Evolutionary conservation across 2,329 filamentous ascomycete species (phyloP).

Genomic region (Magnaporthiopsis poae): DNA sequence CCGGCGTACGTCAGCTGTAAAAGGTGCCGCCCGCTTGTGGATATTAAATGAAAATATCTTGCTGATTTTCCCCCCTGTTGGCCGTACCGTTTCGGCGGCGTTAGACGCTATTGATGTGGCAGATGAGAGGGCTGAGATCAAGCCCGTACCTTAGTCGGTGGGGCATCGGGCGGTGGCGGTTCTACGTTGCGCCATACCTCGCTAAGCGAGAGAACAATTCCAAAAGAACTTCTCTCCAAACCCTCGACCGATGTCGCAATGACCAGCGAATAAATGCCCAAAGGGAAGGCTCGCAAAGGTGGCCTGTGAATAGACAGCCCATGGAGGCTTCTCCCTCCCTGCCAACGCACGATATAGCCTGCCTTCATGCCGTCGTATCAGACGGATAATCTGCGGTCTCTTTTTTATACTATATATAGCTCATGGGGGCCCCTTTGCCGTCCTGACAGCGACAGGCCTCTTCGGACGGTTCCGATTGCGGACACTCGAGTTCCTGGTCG

Average conservation of each 20-base stretch:
- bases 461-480: background rate
- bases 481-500: background rate
- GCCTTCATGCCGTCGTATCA: background rate
- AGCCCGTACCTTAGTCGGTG: background rate
- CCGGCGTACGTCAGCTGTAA: background rate
- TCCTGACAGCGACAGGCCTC: background rate
- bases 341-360: background rate
- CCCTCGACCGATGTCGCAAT: background rate
- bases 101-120: background rate
- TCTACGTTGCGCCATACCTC: background rate
- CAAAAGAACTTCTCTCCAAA: background rate
- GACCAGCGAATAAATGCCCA: too few relatives aligned
- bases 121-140: background rate
- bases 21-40: background rate
- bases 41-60: background rate
- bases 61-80: background rate
- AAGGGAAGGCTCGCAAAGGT: too few relatives aligned
- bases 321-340: too few relatives aligned
- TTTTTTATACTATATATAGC: background rate
- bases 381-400: background rate
- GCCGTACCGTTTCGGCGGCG: background rate
- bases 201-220: background rate
- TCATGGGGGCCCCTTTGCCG: background rate
- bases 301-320: background rate
- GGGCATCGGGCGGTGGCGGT: background rate